Base-by-base conservation (phyloP, 441 rosid species). In the Hura crepitans region DNA sequence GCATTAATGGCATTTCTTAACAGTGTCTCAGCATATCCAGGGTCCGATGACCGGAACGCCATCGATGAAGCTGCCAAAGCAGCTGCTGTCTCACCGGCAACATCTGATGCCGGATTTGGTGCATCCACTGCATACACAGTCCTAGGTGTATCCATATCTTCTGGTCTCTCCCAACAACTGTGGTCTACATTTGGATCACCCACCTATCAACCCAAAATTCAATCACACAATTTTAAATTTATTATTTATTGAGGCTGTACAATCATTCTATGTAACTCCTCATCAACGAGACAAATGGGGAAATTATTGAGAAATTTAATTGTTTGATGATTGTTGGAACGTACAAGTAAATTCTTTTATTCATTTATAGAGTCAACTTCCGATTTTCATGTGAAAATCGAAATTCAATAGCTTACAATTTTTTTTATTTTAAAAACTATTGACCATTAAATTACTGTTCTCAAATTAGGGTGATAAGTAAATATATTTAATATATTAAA, bases 91-190 rank as follows among this genome's bases (percentile, higher is more conserved):
- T 94, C 98, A 1, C 91, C 97, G 4, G 96, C 98, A 0, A 94
- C 91, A 56, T 94, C 97, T 0, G 97, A 92, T 33, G 99, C 99
- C 0, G 99, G 83, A 51, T 84, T 90, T 0, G 99, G 99, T 10
- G 94, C 92, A 75, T 86, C 92, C 6, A 94, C 92, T 0, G 82
- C 92, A 58, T 90, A 92, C 25, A 88, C 90, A 0, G 90, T 86
- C 69, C 99, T 78, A 5, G 88, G 75, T 0, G 97, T 90, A 77
- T 94, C 99, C 98, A 93, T 91, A 70, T 93, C 97, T 70, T 93
- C 97, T 3, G 98, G 96, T 33, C 98, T 80, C 77, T 91, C 98
- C 98, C 98, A 94, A 35, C 99, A 94, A 73, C 74, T 82, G 67
- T 94, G 99, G 82, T 94, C 98, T 23, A 43, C 76, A 13, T 65